Base-by-base conservation (phyloP, 495 filamentous ascomycete species). In the Xylaria flabelliformis region DNA sequence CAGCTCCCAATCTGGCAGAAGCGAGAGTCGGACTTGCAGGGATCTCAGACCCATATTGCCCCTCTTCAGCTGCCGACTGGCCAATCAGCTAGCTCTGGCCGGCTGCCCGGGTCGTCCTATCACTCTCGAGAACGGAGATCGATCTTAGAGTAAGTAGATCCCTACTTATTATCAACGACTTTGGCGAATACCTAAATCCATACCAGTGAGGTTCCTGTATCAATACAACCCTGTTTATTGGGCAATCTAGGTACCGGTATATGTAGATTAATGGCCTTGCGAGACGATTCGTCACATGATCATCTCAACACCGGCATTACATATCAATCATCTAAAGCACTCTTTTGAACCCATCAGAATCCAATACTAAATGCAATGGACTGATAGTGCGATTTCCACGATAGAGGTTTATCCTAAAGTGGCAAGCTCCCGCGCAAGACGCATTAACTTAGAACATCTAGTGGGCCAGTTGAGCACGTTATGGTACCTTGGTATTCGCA, bases 1-100 rank as follows among this genome's bases (percentile, higher is more conserved):
- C 17, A 67, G 61, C 44, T 66, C n/a, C 39, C 39, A 26, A 64
- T n/a, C 61, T 64, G n/a, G 12, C 15, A 5, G 21, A 63, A 63
- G 50, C 65, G 65, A 67, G 36, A 56, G 24, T 44, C 65, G 65
- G 65, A 32, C 21, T 41, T 67, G 19, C 48, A 42, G 65, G 65
- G 65, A 39, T 36, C 29, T 19, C n/a, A 7, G 26, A 10, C n/a
- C 65, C 50, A 55, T n/a, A 41, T 36, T 67, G 65, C 65, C 65
- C 65, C 65, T 29, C 65, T 29, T 19, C 36, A 42, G 50, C 65
- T 67, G 50, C 24, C 50, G 17, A 4, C 44, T 67, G 48, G 26
- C 64, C 44, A 64, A 64, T 64, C 19, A 29, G 59, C 29, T 36
- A 8, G 34, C 34, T 34, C 8, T 17, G 15, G 13, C 13, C 29